These are phyloP conservation scores for Dendrobium chrysotoxum DNA, from an alignment of 106 monocot genomes.

Conservation along the genomic window DNA sequence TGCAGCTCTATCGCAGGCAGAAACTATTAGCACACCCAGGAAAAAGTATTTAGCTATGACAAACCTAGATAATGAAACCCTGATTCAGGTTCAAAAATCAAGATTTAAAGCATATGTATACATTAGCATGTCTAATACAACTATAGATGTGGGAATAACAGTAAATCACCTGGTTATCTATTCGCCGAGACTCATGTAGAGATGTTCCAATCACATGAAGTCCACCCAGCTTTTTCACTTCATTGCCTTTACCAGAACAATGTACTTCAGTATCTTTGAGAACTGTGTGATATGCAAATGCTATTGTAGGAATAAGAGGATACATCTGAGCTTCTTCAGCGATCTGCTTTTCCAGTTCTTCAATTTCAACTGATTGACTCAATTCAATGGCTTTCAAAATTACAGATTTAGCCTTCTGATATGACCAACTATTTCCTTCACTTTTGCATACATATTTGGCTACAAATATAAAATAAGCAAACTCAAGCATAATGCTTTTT, in stretches of 20 bases:
- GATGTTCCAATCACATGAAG: constrained; percentile 99
- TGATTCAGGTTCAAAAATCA: neutral
- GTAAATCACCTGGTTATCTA: constrained; percentile 86
- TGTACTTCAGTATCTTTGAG: constrained; percentile 85
- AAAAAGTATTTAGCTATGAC: neutral
- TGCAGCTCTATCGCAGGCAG: neutral
- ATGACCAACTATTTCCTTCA: constrained; percentile 58
- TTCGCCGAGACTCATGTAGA: constrained; percentile 94
- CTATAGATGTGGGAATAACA: neutral
- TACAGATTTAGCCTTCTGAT: constrained; percentile 67
- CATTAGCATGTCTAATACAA: neutral
- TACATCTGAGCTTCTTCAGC: constrained; percentile 57
- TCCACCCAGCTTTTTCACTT: constrained; percentile 87
- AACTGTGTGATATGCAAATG: constrained; percentile 64
- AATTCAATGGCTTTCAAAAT: constrained; percentile 78
- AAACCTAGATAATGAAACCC: neutral
- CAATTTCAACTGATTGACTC: constrained; percentile 58
- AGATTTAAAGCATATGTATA: neutral
- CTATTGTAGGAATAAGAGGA: constrained; percentile 58
- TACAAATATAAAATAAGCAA: constrained; percentile 11
- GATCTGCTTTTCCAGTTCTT: constrained; percentile 50
- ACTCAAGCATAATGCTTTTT: constrained; percentile 1
- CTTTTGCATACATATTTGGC: constrained; percentile 79
- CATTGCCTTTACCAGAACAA: constrained; percentile 67
- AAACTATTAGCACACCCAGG: neutral